Base-by-base conservation (phyloP, 2,329 filamentous ascomycete genomes). In the Aspergillus unguis region DNA sequence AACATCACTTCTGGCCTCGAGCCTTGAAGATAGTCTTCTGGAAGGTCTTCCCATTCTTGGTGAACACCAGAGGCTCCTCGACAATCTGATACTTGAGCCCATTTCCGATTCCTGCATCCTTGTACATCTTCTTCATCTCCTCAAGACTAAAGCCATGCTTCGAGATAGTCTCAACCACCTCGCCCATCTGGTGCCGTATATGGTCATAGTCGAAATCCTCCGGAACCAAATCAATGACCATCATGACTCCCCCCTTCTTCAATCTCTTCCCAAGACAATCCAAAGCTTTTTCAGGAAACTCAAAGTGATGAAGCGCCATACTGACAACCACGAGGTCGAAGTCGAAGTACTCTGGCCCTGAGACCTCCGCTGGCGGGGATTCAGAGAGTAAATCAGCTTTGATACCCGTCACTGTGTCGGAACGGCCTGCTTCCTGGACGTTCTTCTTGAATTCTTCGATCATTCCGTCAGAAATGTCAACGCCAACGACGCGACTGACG, bases 401-500 rank as follows among this genome's bases (percentile, higher is more conserved):
- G 50, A 79, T 71, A 23, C 82, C 84, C 55, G 68, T 68, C 77
- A 86, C 83, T 57, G 84, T 80, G 4, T 77, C 70, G 1, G 61
- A 55, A 1, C 85, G 70, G 2, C 80, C 82, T 3, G 57, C 56
- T 55, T 80, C 79, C 33, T 71, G 66, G 23, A 83, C 84, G 27
- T 80, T 77, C 8, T 73, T 70, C 65, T 90, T 91, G 74, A 86
- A 92, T 5, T 78, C 75, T 0, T 75, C 72, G 4, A 89, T 80
- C 87, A 91, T 91, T 55, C 82, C 82, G 56, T 84, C 78, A 0
- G 86, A 86, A 51, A 90, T 71, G 64, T 92, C 88, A 41, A 92
- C 77, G 38, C 86, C 88, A 11, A 85, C 71, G 44, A 82, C 82
- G 58, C 85, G 77, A 1, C 81, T 84, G 2, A 83, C 79, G 60